phyloP scores from a whole-genome alignment of 371 early-diverging fungal genomes.

The Syncephalis fuscata region DNA sequence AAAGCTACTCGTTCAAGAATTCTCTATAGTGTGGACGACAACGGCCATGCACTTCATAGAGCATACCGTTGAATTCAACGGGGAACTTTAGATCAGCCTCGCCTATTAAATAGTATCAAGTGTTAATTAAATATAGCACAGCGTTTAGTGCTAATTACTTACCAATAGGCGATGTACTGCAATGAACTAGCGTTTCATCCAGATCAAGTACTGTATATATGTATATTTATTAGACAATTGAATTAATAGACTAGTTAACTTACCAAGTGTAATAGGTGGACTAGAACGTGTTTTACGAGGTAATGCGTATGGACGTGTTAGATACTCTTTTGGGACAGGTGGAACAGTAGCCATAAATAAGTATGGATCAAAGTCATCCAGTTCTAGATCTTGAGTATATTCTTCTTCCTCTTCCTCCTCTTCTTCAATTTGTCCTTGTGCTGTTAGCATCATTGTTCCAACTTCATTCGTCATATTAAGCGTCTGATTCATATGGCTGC shows the following conservation, averaged over 20 bases:
- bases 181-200: constrained; percentile 65
- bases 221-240: background rate
- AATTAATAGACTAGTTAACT: background rate
- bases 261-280: constrained; percentile 36
- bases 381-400: background rate
- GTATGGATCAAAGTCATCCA: background rate
- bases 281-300: constrained; percentile 35
- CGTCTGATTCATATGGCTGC: too few relatives aligned
- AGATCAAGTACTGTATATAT: constrained; percentile 33
- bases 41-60: constrained; percentile 12
- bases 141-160: constrained; percentile 6
- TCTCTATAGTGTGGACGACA: constrained; percentile 22
- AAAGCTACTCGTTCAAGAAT: constrained; percentile 28
- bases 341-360: constrained; percentile 1
- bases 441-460: background rate
- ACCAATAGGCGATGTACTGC: constrained; percentile 25
- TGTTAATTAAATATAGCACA: constrained; percentile 1
- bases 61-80: constrained; percentile 10
- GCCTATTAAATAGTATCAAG: background rate
- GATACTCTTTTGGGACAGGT: background rate
- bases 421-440: background rate
- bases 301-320: constrained; percentile 6
- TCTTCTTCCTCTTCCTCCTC: constrained; percentile 1
- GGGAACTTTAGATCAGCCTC: background rate
- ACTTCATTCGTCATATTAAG: too few relatives aligned